These are phyloP conservation scores for Irpex rosettiformis DNA, from an alignment of 1,284 basidiomycete species.

Conservation along the genomic window DNA sequence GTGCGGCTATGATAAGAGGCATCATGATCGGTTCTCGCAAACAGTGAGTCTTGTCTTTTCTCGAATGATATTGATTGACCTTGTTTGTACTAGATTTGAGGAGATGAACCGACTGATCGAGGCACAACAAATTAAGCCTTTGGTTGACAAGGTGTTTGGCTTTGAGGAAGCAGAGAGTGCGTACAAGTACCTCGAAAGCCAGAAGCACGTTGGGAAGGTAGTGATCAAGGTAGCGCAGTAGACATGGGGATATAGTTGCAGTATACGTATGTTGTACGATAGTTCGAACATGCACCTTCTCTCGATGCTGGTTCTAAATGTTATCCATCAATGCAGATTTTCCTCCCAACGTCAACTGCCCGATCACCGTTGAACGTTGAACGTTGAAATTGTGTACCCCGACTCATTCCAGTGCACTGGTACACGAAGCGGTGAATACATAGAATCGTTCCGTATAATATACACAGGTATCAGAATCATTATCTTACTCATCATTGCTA, in stretches of 20 bases:
- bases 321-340: too few relatives aligned
- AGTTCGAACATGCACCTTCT: too few relatives aligned
- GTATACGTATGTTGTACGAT: not conserved
- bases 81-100: constrained; percentile 26
- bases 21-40: constrained; percentile 15
- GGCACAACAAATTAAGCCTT: constrained; percentile 31
- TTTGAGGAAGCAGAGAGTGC: constrained; percentile 37
- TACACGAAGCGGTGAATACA: too few relatives aligned
- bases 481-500: too few relatives aligned
- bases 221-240: constrained; percentile 28
- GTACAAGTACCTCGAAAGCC: constrained; percentile 33
- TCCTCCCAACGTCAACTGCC: too few relatives aligned
- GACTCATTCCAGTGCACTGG: too few relatives aligned
- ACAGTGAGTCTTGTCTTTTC: constrained; percentile 18
- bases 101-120: constrained; percentile 35
- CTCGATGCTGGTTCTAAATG: too few relatives aligned
- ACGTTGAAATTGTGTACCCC: too few relatives aligned
- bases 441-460: too few relatives aligned
- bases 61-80: not conserved
- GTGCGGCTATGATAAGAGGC: constrained; percentile 6
- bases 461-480: too few relatives aligned
- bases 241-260: not conserved
- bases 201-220: constrained; percentile 35
- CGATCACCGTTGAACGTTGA: too few relatives aligned
- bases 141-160: constrained; percentile 38